Conservation (phyloP, 345 rosid species). For the Eucalyptus pumila region DNA sequence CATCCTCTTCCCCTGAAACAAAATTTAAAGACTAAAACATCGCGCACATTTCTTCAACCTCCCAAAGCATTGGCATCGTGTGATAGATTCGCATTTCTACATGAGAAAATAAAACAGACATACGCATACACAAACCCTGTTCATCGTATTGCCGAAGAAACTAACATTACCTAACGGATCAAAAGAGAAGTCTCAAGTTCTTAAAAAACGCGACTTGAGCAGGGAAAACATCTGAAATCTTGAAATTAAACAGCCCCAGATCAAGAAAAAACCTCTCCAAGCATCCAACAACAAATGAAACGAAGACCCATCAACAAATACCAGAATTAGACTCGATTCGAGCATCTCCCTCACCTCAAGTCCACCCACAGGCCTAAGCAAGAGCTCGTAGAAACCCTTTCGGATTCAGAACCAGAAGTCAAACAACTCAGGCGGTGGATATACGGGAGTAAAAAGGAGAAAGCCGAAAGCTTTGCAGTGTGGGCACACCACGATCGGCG, state of each 20-base stretch:
- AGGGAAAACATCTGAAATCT: neutral
- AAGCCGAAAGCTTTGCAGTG: neutral
- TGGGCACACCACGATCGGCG: neutral
- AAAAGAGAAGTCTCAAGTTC: neutral
- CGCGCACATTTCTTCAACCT: neutral
- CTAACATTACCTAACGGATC: neutral
- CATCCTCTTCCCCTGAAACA: constrained; percentile 1
- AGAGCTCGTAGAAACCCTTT: neutral
- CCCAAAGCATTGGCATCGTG: neutral
- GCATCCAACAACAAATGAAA: neutral
- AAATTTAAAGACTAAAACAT: neutral
- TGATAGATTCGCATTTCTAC: neutral
- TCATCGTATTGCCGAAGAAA: neutral
- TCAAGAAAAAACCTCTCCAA: neutral
- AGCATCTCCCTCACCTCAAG: neutral
- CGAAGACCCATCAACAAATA: neutral
- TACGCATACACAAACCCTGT: neutral
- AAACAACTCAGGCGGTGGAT: neutral
- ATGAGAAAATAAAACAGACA: neutral
- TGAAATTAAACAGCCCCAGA: neutral
- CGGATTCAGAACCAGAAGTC: neutral
- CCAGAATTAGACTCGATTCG: neutral
- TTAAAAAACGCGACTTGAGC: too few relatives aligned
- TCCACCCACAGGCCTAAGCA: neutral
- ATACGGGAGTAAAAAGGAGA: neutral